These are phyloP conservation scores for Arabidopsis hybrid DNA, from an alignment of 441 rosid genomes.

Conservation along the genomic window DNA sequence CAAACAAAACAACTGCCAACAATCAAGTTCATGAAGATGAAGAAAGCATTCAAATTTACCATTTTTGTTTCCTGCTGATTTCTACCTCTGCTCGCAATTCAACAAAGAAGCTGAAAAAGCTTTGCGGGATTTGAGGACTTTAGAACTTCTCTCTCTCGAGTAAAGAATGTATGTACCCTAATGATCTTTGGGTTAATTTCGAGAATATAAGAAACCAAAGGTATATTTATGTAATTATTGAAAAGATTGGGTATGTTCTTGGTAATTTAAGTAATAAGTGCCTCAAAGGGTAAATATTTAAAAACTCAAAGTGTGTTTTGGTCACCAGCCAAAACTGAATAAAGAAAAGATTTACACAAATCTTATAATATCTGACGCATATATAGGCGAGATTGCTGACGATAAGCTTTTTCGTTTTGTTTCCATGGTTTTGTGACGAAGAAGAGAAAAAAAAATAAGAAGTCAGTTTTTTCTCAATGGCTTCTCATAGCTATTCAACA, in stretches of 20 bases:
- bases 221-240: background rate
- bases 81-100: conserved; percentile 32
- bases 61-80: conserved; percentile 15
- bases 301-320: conserved; percentile 2
- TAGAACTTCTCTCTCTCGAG: background rate
- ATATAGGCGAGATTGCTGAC: conserved; percentile 22
- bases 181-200: conserved; percentile 21
- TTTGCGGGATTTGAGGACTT: conserved; percentile 22
- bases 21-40: background rate
- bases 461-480: conserved; percentile 61
- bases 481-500: conserved; percentile 63
- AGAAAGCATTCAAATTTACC: conserved; percentile 28
- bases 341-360: conserved; percentile 10
- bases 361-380: conserved; percentile 9
- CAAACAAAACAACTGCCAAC: background rate
- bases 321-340: conserved; percentile 16
- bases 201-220: conserved; percentile 3
- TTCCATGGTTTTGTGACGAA: conserved; percentile 27
- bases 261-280: background rate
- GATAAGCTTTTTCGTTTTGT: conserved; percentile 32
- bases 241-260: background rate
- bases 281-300: background rate
- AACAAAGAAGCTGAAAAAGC: conserved; percentile 17
- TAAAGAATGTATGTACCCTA: conserved; percentile 27
- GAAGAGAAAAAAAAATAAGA: conserved; percentile 11